Base-by-base conservation (phyloP, 371 early-diverging fungal genomes). In the Lichtheimia hyalospora region DNA sequence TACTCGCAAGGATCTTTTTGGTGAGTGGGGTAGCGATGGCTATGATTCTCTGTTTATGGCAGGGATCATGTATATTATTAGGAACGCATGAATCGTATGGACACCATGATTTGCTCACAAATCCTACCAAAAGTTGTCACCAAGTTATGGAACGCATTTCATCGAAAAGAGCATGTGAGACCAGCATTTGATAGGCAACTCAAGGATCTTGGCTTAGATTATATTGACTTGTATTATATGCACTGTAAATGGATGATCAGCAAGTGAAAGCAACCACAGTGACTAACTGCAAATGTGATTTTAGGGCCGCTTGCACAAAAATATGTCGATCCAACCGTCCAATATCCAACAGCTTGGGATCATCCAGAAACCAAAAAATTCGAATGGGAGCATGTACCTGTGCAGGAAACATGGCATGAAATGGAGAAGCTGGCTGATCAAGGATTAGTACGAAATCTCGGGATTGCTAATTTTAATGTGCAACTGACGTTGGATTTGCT, bases 111-210 rank as follows among this genome's bases (percentile, higher is more conserved):
- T 46, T n/a, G 46, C 46, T 46, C 20, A 34, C 25, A n/a, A n/a
- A n/a, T 13, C 15, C 5, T 25, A 28, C 2, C 7, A 18, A 39
- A 34, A 80, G 84, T 90, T 55, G 86, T 89, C 21, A 83, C 87
- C 34, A 93, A 93, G 70, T 71, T 91, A 23, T 87, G 86, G 89
- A 88, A 86, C 57, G 73, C 72, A 21, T 68, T 65, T 49, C 85
- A 84, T 51, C 44, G 53, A 24, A 79, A 80, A 43, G 70, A 75
- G 2, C 49, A 77, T 43, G 84, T 86, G 0, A 68, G 74, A 1
- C 64, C 77, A 18, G 81, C 68, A 1, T 67, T 86, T 53, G 70
- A 78, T 21, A 51, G 58, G 5, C 76, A 81, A 21, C 66, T 88
- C 20, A 24, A 55, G 46, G 71, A 83, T 20, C 66, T 89, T 50